These are phyloP conservation scores for Arabis hirsuta DNA, from an alignment of 345 rosid species.

Conservation along the genomic window DNA sequence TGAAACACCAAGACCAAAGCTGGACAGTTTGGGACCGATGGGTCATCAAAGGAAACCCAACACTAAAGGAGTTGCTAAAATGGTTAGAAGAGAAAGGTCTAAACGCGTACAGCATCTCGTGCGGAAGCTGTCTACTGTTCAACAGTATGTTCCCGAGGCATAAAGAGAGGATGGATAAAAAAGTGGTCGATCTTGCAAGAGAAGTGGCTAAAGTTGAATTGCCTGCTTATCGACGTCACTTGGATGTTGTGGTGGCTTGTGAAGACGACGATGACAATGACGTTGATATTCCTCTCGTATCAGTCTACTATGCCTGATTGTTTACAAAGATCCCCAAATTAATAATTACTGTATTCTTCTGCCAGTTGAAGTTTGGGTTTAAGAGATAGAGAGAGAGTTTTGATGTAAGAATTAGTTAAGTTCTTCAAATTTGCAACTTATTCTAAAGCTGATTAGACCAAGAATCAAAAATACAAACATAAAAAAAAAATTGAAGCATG, in stretches of 20 bases:
- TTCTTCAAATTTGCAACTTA: neutral
- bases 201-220: conserved; percentile 86
- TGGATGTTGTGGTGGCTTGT: conserved; percentile 93
- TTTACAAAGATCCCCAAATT: conserved; percentile 19
- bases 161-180: conserved; percentile 79
- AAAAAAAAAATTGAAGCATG: neutral
- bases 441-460: neutral
- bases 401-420: conserved; percentile 34
- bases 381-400: conserved; percentile 32
- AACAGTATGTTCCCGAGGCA: conserved; percentile 91
- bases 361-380: neutral
- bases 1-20: conserved; percentile 80
- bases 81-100: conserved; percentile 85
- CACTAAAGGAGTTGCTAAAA: conserved; percentile 66
- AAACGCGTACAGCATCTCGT: conserved; percentile 90
- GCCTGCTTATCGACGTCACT: conserved; percentile 69
- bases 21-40: conserved; percentile 99
- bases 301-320: conserved; percentile 72
- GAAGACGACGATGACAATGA: conserved; percentile 87
- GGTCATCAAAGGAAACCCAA: conserved; percentile 74
- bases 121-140: conserved; percentile 83
- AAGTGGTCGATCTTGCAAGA: conserved; percentile 76
- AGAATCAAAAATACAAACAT: neutral
- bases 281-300: conserved; percentile 84
- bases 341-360: conserved; percentile 13